Conservation (phyloP, 2,329 filamentous ascomycete species). For the Cadophora luteo-olivacea region DNA sequence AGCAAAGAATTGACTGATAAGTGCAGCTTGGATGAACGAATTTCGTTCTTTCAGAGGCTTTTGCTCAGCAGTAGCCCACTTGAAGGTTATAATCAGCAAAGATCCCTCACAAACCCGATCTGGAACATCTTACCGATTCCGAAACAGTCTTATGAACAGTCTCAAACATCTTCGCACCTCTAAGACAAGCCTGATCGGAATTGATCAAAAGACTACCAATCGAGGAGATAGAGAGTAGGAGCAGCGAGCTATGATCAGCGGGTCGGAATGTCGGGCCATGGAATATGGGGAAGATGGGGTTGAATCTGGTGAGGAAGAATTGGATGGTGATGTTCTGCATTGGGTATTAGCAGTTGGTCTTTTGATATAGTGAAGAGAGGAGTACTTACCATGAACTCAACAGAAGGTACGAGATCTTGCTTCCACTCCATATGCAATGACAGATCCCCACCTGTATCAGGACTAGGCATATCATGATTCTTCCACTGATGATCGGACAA, state of each 20-base stretch:
- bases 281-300: constrained; percentile 31
- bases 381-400: constrained; percentile 12
- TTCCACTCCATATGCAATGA: constrained; percentile 14
- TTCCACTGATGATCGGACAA: constrained; percentile 9
- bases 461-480: constrained; percentile 20
- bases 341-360: no score
- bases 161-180: constrained; percentile 30
- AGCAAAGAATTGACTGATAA: constrained; percentile 29
- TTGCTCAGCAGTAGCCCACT: constrained; percentile 27
- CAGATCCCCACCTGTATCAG: constrained; percentile 11
- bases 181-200: constrained; percentile 11
- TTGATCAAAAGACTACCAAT: constrained; percentile 30
- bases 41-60: constrained; percentile 6
- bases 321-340: constrained; percentile 21
- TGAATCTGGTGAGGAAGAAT: constrained; percentile 28
- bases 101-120: neutral
- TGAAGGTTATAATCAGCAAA: neutral
- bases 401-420: constrained; percentile 2
- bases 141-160: constrained; percentile 29
- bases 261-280: constrained; percentile 31
- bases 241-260: constrained; percentile 21
- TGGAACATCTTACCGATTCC: constrained; percentile 19
- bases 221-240: constrained; percentile 31
- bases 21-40: constrained; percentile 25
- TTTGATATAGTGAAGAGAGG: no score